Conservation (phyloP, 2,329 filamentous ascomycete species). For the Aspergillus ochraceoroseus region DNA sequence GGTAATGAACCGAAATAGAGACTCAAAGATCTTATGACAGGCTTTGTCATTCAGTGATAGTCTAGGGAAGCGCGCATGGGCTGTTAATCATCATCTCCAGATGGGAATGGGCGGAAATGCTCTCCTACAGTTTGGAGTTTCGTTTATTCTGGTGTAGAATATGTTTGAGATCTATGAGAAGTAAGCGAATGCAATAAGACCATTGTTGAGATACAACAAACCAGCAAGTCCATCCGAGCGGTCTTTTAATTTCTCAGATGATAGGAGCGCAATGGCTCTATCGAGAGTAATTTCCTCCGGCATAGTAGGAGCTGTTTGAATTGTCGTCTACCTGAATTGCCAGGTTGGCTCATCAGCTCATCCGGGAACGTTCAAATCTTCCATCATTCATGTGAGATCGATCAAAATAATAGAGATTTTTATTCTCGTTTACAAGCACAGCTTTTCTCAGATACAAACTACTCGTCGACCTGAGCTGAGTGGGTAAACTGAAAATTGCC, state of each 20-base stretch:
- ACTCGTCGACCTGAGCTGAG: conserved; percentile 10
- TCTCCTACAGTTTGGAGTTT: conserved; percentile 35
- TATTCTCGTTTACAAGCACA: not conserved
- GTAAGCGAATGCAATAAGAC: conserved; percentile 14
- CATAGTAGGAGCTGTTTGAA: conserved; percentile 11
- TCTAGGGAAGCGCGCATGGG: conserved; percentile 22
- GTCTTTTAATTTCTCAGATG: conserved; percentile 43
- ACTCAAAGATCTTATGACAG: conserved; percentile 78
- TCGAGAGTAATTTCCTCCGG: conserved; percentile 45
- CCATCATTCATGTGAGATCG: conserved; percentile 3
- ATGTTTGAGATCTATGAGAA: conserved; percentile 48
- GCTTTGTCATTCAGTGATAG: conserved; percentile 63
- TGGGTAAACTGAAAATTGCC: conserved; percentile 13
- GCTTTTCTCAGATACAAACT: not conserved
- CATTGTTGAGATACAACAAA: conserved; percentile 21
- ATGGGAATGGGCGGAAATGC: not conserved
- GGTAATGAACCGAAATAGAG: conserved; percentile 67
- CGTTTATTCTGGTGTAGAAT: conserved; percentile 52
- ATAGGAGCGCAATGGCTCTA: conserved; percentile 41
- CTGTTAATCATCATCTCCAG: conserved; percentile 2
- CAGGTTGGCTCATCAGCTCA: conserved; percentile 5
- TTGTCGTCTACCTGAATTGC: conserved; percentile 1
- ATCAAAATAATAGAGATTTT: not conserved
- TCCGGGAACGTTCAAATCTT: not conserved
- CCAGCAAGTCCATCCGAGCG: conserved; percentile 50